Conservation (phyloP, 2,329 filamentous ascomycete species). For the Helotiales sp. region DNA sequence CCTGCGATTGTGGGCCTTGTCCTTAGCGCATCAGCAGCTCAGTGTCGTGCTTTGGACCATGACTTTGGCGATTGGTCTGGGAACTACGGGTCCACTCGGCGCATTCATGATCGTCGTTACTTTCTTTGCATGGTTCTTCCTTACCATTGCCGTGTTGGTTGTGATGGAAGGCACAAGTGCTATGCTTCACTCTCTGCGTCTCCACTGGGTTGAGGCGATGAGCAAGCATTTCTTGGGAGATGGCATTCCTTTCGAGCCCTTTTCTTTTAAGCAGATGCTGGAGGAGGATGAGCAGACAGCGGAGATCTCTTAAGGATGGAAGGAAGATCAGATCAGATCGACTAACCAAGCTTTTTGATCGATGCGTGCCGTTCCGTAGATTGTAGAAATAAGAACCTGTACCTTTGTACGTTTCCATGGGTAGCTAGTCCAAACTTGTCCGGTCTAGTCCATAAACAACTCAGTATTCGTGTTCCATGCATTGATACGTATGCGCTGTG, state of each 20-base stretch:
- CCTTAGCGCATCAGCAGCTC: conserved; percentile 95
- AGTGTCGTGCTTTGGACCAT: conserved; percentile 95
- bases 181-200: conserved; percentile 87
- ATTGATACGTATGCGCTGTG: not conserved
- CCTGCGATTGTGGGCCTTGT: conserved; percentile 96
- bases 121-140: conserved; percentile 88
- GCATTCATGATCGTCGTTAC: conserved; percentile 78
- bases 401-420: not conserved
- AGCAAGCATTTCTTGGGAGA: conserved; percentile 95
- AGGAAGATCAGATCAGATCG: not conserved
- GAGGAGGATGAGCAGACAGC: conserved; percentile 74
- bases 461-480: too few relatives aligned
- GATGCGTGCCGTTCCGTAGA: conserved; percentile 20
- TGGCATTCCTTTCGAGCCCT: conserved; percentile 83
- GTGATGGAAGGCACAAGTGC: conserved; percentile 96
- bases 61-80: conserved; percentile 81
- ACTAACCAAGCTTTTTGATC: conserved; percentile 4
- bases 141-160: conserved; percentile 78
- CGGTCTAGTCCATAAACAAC: not conserved
- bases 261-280: conserved; percentile 80
- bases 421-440: not conserved
- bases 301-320: conserved; percentile 42
- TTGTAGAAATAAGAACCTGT: conserved; percentile 32
- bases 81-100: conserved; percentile 63
- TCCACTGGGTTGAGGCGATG: conserved; percentile 98